Base-by-base conservation (phyloP, 2,329 filamentous ascomycete species). In the Chrysoporthe puriensis region DNA sequence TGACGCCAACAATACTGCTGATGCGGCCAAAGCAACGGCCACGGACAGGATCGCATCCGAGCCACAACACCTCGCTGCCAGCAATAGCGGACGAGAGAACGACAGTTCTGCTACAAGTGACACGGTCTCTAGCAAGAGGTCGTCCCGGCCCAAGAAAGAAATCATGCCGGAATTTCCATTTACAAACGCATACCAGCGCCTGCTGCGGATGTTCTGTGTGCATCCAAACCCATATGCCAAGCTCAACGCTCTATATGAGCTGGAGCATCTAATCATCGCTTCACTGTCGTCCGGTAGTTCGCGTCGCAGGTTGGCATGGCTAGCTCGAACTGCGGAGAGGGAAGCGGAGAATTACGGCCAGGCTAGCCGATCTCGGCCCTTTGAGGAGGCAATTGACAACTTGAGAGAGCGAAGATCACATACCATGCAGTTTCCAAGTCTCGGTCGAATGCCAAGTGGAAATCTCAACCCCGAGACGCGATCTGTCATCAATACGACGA, bases 151-250 rank as follows among this genome's bases (percentile, higher is more conserved):
- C 68, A 74, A 63, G 68, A 83, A 76, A 69, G 77, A 77, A 14
- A 75, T 73, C 26, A 76, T 75, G 3, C 71, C 79, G 1, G 88
- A 91, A 50, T 97, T 97, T 73, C 92, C 92, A 0, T 97, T 95
- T 75, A 88, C 88, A 63, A 88, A 89, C 72, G 91, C 94, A 0
- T 97, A 97, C 75, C 85, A 89, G 71, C 89, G 90, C 14, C 83
- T 98, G 1, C 83, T 98, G 43, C 89, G 88, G 71, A 94, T 93
- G 81, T 97, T 99, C 73, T 93, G 92, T 54, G 92, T 94, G 4
- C 92, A 96, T 72, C 92, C 93, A 0, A 97, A 96, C 75, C 96
- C 96, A 0, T 91, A 91, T 72, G 86, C 88, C 32, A 99, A 99
- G 78, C 85, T 99, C 14, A 90, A 91, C 71, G 91, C 92, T 0